Evolutionary conservation across 1,139 yeast species (phyloP).

Genomic region (Candida mesenterica): DNA sequence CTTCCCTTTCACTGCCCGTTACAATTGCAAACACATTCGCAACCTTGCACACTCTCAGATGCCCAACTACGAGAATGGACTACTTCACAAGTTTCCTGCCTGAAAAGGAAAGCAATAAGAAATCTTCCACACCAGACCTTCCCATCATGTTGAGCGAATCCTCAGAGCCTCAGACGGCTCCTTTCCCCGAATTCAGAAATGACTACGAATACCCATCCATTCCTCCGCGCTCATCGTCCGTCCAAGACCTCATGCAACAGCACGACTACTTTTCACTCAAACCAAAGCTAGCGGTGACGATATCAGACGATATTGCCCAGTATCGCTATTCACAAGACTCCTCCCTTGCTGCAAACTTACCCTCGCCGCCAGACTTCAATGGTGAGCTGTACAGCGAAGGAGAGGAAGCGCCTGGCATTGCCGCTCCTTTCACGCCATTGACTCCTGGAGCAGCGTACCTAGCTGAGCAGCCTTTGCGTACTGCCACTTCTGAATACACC

Average conservation of each 20-base stretch:
- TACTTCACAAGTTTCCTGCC: too few relatives aligned
- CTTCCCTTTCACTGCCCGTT: too few relatives aligned
- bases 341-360: constrained; percentile 5
- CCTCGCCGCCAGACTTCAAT: constrained; percentile 11
- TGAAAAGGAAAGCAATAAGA: not conserved
- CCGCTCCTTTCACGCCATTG: constrained; percentile 14
- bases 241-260: not conserved
- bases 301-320: constrained; percentile 13
- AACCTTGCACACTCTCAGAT: too few relatives aligned
- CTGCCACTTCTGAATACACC: too few relatives aligned
- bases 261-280: constrained; percentile 16
- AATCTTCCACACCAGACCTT: too few relatives aligned
- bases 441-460: constrained; percentile 9
- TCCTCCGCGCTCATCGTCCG: too few relatives aligned
- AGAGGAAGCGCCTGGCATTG: not conserved
- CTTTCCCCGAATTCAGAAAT: too few relatives aligned
- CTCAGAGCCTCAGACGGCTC: too few relatives aligned
- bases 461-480: not conserved
- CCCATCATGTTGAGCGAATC: too few relatives aligned
- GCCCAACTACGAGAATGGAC: too few relatives aligned
- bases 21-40: too few relatives aligned
- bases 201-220: too few relatives aligned
- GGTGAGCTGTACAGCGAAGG: constrained; percentile 2
- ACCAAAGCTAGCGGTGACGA: constrained; percentile 12
- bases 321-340: constrained; percentile 8